phyloP scores from a whole-genome alignment of 169 alveolate species.

The Eimeria tenella region DNA sequence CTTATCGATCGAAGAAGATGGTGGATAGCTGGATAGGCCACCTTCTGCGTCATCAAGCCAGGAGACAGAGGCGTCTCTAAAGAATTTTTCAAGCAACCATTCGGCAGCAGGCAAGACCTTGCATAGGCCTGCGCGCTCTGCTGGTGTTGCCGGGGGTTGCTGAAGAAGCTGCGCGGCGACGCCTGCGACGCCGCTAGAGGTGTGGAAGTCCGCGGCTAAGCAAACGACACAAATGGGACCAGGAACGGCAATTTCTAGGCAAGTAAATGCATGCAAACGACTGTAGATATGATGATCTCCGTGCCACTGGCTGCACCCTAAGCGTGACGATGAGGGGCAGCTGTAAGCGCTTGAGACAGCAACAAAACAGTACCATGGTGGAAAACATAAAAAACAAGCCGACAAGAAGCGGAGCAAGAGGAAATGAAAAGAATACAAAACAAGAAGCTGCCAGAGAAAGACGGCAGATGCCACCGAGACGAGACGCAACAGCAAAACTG shows the following conservation, averaged over 20 bases:
- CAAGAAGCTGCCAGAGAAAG: neutral
- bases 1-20: neutral
- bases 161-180: neutral
- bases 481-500: neutral
- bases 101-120: conserved; percentile 67
- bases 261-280: neutral
- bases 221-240: neutral
- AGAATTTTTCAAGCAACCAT: conserved; percentile 76
- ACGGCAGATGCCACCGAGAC: neutral
- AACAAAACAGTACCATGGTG: neutral
- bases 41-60: conserved; percentile 21
- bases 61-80: conserved; percentile 42
- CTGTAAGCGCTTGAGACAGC: neutral
- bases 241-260: neutral
- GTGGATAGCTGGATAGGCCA: too few relatives aligned
- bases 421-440: neutral
- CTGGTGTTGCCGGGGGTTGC: conserved; percentile 64
- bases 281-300: too few relatives aligned
- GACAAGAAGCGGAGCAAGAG: neutral
- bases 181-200: neutral
- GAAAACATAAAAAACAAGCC: neutral
- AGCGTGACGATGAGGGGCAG: too few relatives aligned
- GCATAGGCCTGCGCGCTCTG: conserved; percentile 76
- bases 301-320: too few relatives aligned
- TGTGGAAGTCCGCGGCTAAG: neutral